Evolutionary conservation across 768 basidiomycete genomes (phyloP).

Genomic region (Suillus tomentosus): DNA sequence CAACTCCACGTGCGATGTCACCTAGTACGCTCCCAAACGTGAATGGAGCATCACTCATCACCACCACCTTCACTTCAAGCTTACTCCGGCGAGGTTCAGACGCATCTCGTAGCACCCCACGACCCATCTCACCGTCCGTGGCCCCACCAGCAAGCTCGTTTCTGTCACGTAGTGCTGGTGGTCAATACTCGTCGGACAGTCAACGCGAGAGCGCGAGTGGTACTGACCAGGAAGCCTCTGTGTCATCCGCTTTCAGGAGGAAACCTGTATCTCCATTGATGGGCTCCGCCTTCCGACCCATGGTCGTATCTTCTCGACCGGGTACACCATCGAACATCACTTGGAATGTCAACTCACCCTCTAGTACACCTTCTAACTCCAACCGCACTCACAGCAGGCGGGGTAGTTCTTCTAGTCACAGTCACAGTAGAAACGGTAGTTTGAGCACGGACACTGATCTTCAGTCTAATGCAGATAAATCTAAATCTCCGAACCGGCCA

Average conservation of each 20-base stretch:
- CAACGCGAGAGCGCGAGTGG: constrained; percentile 38
- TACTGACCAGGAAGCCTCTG: constrained; percentile 43
- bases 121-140: constrained; percentile 48
- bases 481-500: constrained; percentile 48
- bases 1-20: constrained; percentile 78
- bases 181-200: constrained; percentile 63
- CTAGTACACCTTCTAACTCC: constrained; percentile 24
- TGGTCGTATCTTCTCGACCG: constrained; percentile 53
- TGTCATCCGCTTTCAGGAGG: constrained; percentile 57
- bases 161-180: constrained; percentile 63
- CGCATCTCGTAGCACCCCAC: constrained; percentile 51
- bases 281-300: constrained; percentile 58
- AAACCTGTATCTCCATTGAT: constrained; percentile 77
- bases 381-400: constrained; percentile 34
- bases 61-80: constrained; percentile 37
- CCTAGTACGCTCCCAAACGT: constrained; percentile 48
- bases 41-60: constrained; percentile 36
- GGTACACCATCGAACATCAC: constrained; percentile 74
- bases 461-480: constrained; percentile 32
- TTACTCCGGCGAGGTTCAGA: constrained; percentile 57
- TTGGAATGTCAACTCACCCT: constrained; percentile 54
- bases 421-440: constrained; percentile 61
- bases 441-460: constrained; percentile 44
- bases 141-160: constrained; percentile 43
- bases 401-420: constrained; percentile 39